Percentiles rank a stretch among this genome's conserved stretches.
These are phyloP conservation scores for Zelonia costaricensis DNA, from an alignment of 208 protist genomes.

Conservation along the genomic window DNA sequence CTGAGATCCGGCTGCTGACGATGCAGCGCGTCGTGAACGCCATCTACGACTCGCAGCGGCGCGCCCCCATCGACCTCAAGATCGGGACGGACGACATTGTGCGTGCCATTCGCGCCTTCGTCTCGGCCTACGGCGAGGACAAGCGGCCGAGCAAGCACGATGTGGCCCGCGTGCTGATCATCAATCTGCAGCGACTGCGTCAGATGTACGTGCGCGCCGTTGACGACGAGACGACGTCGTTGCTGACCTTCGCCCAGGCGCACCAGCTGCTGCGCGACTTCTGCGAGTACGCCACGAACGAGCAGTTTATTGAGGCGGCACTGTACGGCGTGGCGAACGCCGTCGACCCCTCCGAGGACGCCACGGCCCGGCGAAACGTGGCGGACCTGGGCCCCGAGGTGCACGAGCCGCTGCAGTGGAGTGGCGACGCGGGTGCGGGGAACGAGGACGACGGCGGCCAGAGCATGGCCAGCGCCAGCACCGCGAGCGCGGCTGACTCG, in stretches of 20 bases:
- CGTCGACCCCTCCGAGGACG: conserved; percentile 2
- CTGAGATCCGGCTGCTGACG: conserved; percentile 70
- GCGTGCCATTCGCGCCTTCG: conserved; percentile 57
- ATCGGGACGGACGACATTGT: conserved; percentile 71
- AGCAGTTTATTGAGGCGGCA: conserved; percentile 40
- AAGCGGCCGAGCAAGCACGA: conserved; percentile 72
- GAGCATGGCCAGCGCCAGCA: neutral
- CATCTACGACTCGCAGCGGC: conserved; percentile 83
- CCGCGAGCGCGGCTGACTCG: no score
- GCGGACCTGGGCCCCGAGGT: no score
- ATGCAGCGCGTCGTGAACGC: conserved; percentile 77
- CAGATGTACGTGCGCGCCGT: conserved; percentile 57
- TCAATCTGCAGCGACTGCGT: conserved; percentile 78
- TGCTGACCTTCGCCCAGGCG: conserved; percentile 43
- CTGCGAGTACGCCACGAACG: conserved; percentile 81
- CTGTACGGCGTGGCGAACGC: conserved; percentile 15
- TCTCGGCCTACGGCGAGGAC: conserved; percentile 42
- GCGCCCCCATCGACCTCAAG: conserved; percentile 59
- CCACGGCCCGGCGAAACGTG: no score
- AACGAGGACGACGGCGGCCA: no score
- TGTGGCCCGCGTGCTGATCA: conserved; percentile 59
- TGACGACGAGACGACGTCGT: conserved; percentile 40
- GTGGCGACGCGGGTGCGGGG: no score
- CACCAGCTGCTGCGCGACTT: conserved; percentile 63
- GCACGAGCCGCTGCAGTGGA: no score